A percentile compares a stretch with the other conserved stretches of the same genome.
These are phyloP conservation scores for Emergomyces pasteurianus DNA, from an alignment of 2,329 filamentous ascomycete genomes.

Conservation along the genomic window DNA sequence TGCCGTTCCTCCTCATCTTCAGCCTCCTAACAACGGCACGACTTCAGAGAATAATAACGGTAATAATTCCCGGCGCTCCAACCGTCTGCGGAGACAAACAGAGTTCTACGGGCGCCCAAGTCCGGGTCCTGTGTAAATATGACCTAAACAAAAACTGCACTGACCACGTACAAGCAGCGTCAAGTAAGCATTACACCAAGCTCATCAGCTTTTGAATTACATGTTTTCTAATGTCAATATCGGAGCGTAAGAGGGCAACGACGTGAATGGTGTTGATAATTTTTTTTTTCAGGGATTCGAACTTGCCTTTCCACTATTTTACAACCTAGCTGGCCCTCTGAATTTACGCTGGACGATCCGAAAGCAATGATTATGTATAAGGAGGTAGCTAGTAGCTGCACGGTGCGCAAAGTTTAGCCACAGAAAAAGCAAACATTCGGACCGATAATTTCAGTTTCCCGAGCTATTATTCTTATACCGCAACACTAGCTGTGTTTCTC, in stretches of 20 bases:
- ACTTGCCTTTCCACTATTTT: neutral
- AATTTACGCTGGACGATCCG: neutral
- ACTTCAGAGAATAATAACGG: neutral
- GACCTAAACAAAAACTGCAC: neutral
- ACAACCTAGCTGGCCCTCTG: neutral
- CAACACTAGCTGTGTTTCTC: too few species aligned
- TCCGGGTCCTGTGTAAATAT: neutral
- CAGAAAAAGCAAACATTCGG: too few species aligned
- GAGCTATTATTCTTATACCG: too few species aligned
- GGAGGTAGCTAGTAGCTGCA: neutral
- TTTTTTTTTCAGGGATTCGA: neutral
- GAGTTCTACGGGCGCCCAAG: neutral
- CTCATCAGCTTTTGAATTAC: neutral
- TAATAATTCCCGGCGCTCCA: neutral
- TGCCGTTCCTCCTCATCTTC: too few species aligned
- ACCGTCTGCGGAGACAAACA: neutral
- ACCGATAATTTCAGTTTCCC: too few species aligned
- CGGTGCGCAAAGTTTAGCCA: neutral
- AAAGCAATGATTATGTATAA: neutral
- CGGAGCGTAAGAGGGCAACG: neutral
- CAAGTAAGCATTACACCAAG: neutral
- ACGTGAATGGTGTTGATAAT: neutral
- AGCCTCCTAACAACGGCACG: too few species aligned
- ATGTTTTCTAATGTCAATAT: neutral
- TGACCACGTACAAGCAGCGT: neutral